Percentiles rank a stretch among this genome's conserved stretches.
phyloP scores from a whole-genome alignment of 2,329 filamentous ascomycete species.

The Talaromyces rugulosus region DNA sequence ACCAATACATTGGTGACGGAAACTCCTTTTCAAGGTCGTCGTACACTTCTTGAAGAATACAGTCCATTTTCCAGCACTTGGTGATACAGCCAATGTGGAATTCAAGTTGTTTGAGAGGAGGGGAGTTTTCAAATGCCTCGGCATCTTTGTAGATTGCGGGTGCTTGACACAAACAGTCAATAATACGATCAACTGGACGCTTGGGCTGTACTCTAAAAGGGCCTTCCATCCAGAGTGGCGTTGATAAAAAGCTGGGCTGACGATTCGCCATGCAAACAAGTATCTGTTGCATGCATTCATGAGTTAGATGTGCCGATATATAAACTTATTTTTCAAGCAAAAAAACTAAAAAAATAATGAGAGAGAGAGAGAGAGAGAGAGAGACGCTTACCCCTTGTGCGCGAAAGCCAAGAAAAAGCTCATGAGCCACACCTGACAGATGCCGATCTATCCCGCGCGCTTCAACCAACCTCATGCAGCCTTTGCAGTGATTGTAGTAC shows the following conservation, averaged over 20 bases:
- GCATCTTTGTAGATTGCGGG: conserved; percentile 21
- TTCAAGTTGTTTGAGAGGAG: conserved; percentile 13
- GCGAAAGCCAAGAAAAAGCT: conserved; percentile 29
- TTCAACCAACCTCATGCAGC: conserved; percentile 28
- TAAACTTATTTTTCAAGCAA: not conserved
- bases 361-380: no score
- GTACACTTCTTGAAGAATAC: conserved; percentile 21
- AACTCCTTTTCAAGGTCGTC: conserved; percentile 18
- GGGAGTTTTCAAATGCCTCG: conserved; percentile 14
- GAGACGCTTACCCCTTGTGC: conserved; percentile 17
- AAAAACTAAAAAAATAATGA: not conserved
- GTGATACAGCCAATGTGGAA: conserved; percentile 17
- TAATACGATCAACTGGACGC: conserved; percentile 21
- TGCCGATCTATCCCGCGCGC: conserved; percentile 30
- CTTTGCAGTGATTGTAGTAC: conserved; percentile 29
- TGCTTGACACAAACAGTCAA: conserved; percentile 26
- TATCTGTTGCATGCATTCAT: conserved; percentile 19
- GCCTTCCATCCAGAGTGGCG: conserved; percentile 25
- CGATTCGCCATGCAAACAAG: conserved; percentile 22
- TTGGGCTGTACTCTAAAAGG: conserved; percentile 28
- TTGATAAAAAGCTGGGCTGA: conserved; percentile 23
- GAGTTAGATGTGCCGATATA: not conserved
- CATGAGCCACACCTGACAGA: conserved; percentile 26
- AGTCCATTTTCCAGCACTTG: conserved; percentile 27
- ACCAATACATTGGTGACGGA: conserved; percentile 27